Conservation (phyloP, 2,329 filamentous ascomycete genomes). For the Cercospora zeae-maydis region DNA sequence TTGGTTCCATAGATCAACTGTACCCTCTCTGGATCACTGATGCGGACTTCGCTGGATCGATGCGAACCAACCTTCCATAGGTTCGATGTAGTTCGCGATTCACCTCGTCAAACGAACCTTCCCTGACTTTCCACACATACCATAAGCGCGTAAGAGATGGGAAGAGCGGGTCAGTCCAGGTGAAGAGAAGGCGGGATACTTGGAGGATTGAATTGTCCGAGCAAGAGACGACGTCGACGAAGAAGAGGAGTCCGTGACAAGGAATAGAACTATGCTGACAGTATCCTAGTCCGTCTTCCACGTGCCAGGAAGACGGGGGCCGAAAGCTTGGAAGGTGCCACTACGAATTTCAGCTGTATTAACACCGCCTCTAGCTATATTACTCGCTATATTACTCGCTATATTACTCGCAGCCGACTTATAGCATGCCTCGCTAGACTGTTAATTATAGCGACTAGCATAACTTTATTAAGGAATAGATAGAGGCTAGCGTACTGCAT, state of each 20-base stretch:
- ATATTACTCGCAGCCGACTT: too few relatives aligned
- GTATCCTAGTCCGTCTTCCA: neutral
- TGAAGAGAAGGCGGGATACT: neutral
- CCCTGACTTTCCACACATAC: neutral
- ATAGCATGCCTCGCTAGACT: too few relatives aligned
- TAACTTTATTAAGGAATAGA: too few relatives aligned
- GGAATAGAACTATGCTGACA: neutral
- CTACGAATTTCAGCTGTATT: too few relatives aligned
- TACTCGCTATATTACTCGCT: too few relatives aligned
- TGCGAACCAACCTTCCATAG: neutral
- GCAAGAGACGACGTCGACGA: neutral
- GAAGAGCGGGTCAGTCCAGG: neutral
- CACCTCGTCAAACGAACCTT: neutral
- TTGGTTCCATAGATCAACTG: neutral
- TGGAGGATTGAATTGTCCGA: neutral
- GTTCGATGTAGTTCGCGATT: neutral
- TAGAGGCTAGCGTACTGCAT: too few relatives aligned
- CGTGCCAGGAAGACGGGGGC: too few relatives aligned
- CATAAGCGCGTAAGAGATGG: neutral
- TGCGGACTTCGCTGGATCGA: neutral
- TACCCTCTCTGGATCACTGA: neutral
- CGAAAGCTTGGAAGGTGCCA: too few relatives aligned
- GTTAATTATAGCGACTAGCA: too few relatives aligned
- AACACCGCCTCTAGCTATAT: too few relatives aligned
- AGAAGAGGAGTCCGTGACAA: neutral